Percentiles rank a stretch among this genome's conserved stretches.
These are phyloP conservation scores for Mycena leptocephala DNA, from an alignment of 768 basidiomycete species.

Conservation along the genomic window DNA sequence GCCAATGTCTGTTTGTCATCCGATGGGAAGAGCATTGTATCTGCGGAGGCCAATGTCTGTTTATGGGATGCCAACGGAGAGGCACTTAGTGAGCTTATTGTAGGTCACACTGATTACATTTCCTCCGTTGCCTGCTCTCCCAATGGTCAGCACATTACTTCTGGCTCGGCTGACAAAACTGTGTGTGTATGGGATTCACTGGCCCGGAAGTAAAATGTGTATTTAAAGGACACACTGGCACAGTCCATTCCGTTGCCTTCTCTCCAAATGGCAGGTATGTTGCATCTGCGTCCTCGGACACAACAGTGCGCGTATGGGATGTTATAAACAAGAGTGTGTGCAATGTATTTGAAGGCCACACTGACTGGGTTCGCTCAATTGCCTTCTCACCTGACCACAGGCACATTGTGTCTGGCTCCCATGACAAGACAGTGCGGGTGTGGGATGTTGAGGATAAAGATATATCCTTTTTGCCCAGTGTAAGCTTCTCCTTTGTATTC, in stretches of 20 bases:
- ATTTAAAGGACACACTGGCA: not conserved
- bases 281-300: not conserved
- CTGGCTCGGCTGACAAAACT: not conserved
- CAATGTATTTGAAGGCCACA: not conserved
- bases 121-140: not conserved
- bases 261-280: not conserved
- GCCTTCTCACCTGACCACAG: not conserved
- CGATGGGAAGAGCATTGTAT: not conserved
- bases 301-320: not conserved
- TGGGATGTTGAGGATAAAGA: not conserved
- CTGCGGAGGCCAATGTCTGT: not conserved
- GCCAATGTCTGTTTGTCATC: not conserved
- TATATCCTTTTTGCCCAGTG: not conserved
- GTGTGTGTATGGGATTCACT: not conserved
- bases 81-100: not conserved
- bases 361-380: not conserved
- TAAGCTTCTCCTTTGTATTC: not conserved
- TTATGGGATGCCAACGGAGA: not conserved
- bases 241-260: not conserved
- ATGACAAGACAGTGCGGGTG: not conserved
- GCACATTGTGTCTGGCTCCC: not conserved
- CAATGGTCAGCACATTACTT: not conserved
- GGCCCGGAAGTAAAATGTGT: not conserved
- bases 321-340: not conserved
- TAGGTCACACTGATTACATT: not conserved